Base-by-base conservation (phyloP, 345 rosid species). In the Gossypium anomalum region DNA sequence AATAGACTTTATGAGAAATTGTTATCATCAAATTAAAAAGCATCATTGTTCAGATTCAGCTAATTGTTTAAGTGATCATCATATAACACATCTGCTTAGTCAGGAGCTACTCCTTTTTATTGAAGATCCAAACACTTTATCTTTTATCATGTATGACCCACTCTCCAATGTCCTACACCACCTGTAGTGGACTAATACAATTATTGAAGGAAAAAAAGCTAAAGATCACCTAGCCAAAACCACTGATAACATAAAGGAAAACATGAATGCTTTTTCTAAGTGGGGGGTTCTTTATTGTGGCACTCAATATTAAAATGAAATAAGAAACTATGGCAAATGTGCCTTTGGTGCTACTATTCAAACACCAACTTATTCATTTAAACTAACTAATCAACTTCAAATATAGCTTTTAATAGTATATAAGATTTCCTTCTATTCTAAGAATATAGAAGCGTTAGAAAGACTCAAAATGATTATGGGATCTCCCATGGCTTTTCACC, bases 401-500 rank as follows among this genome's bases (percentile, higher is more conserved):
- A 3, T 22, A 4, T 20, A 22, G 12, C 5, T 22, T 22, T 23
- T 57, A 57, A 57, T 10, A 13, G 22, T 22, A 10, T 45, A 45
- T 11, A 13, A 3, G 72, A 43, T 23, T 68, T 14, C 41, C 56
- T 47, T 67, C 41, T 20, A 14, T 47, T 67, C 43, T 67, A 69
- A 49, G 72, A 69, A 68, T 48, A 9, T 49, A 38, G 3, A 3
- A 49, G 43, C 15, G 57, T 25, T 20, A 19, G 57, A 2, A 49
- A 49, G 43, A 27, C 5, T 27, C 23, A 23, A 51, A 51, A 51
- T 17, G 7, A 68, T 51, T 5, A 69, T 47, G 43, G 72, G 59
- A 71, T 77, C 77, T 79, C 67, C 20, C 67, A 60, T 19, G 20
- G 77, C 83, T 80, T 83, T 83, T 73, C 43, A 65, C 56, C 77